Base-by-base conservation (phyloP, 805 yeast genomes). In the Komagataella ulmi region DNA sequence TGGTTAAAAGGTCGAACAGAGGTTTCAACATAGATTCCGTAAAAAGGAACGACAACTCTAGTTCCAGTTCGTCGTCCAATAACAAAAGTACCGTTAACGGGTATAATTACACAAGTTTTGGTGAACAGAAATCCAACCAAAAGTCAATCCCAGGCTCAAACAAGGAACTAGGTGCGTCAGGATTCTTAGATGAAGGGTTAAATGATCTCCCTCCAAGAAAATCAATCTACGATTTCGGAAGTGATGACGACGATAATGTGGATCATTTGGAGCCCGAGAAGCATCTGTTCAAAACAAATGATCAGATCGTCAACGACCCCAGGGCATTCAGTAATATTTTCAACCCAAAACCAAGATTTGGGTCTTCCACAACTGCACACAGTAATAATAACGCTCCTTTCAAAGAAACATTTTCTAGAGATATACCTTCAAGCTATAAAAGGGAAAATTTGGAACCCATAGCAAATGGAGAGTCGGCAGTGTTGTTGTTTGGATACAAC, bases 401-500 rank as follows among this genome's bases (percentile, higher is more conserved):
- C 43, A 17, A n/a, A 14, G 17, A 24, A 8, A 24, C 18, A 48
- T 24, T n/a, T 17, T 12, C 45, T 14, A 44, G 18, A 19, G 21
- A 30, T 30, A 17, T 30, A 30, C 40, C 40, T 30, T 30, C 40
- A 14, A 30, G 14, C 8, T 30, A 7, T 14, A 19, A 44, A 47
- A 19, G 17, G 19, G 24, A 48, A 10, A 43, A 54, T 52, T 21
- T 58, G 57, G 43, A 52, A 47, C 23, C 55, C 55, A 6, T 51
- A 50, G 17, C 45, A 53, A 19, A 49, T 57, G 47, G 65, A 40
- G 88, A 81, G 52, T 73, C 80, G 49, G 85, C 96, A 0, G 85
- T 91, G 1, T 67, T 90, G 24, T 88, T 91, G 2, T 88, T 85
- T 66, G 98, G 98, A 1, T 91, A 88, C 63, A 88, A 95, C 1